Evolutionary conservation across 495 filamentous ascomycete genomes (phyloP), one percentile per base, ranked within the genome.

Genomic region (Trichocladium antarcticum): DNA sequence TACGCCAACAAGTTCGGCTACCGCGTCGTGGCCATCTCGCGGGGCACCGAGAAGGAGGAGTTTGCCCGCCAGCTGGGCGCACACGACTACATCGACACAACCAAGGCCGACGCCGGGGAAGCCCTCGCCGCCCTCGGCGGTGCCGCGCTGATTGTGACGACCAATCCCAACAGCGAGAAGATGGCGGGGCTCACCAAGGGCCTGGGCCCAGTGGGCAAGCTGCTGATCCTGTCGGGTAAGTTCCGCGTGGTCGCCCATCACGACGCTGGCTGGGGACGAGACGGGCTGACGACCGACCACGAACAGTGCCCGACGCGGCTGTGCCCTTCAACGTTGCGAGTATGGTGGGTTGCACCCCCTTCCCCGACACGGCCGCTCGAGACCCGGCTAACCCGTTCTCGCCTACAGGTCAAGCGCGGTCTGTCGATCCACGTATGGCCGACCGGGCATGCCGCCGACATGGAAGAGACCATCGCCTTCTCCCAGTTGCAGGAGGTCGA

Each of bases 1-100:
- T 85, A 75, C 59, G 77, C 81, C 11, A 69, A 64, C 50, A 76
- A 74, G 51, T 77, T 86, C 62, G 82, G 83, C 9, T 86, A 76
- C 68, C 72, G 69, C 16, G 76, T 78, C 24, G 76, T 82, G 0
- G 83, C 81, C 0, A 57, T 86, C 12, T 81, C 75, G 21, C 70
- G 72, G 8, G 74, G 76, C 31, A 65, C 63, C 29, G 53, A 61
- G 24, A 86, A 87, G 70, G 66, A 75, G 41, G 60, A 71, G 28
- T 80, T 83, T 50, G 82, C 78, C 0, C 58, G 64, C 9, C 42
- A 80, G 57, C 68, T 86, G 5, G 83, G 83, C 14, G 83, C 83
- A 0, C 79, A 77, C 54, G 74, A 80, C 42, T 85, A 84, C 62
- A 72, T 86, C 55, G 79, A 86, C 62, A 66, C 67, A 14, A 74